Evolutionary conservation across 495 filamentous ascomycete species (phyloP).

Genomic region (Penicillium salamii): DNA sequence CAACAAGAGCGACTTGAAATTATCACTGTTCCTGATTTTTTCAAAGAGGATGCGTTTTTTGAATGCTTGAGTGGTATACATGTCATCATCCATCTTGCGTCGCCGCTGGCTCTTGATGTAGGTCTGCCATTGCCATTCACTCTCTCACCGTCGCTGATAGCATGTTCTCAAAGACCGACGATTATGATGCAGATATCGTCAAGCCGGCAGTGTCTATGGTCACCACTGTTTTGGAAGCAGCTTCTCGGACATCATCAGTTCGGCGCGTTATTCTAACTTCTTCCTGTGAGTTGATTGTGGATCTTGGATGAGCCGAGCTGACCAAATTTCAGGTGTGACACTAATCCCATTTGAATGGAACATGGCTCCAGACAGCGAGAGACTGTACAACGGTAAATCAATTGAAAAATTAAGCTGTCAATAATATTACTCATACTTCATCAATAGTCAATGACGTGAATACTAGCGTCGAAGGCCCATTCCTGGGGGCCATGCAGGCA

Average conservation of each 20-base stretch:
- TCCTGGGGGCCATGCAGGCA: constrained; percentile 16
- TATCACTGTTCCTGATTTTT: constrained; percentile 22
- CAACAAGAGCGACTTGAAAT: background rate
- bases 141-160: background rate
- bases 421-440: background rate
- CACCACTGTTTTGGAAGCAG: constrained; percentile 41
- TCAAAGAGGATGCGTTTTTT: constrained; percentile 21
- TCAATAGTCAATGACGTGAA: constrained; percentile 16
- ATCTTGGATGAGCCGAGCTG: background rate
- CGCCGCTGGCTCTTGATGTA: constrained; percentile 20
- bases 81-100: constrained; percentile 33
- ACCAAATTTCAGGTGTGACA: constrained; percentile 10
- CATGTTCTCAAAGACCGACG: constrained; percentile 8
- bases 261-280: constrained; percentile 47
- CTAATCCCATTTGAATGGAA: constrained; percentile 23
- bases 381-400: constrained; percentile 14
- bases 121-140: background rate
- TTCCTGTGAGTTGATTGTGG: constrained; percentile 20
- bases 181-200: constrained; percentile 24
- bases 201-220: constrained; percentile 38
- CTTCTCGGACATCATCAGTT: constrained; percentile 28
- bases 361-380: constrained; percentile 16
- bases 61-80: constrained; percentile 20
- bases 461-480: constrained; percentile 5
- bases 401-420: too few species aligned